These are phyloP conservation scores for Fusarium sacchari DNA, from an alignment of 2,329 filamentous ascomycete species.

Conservation along the genomic window DNA sequence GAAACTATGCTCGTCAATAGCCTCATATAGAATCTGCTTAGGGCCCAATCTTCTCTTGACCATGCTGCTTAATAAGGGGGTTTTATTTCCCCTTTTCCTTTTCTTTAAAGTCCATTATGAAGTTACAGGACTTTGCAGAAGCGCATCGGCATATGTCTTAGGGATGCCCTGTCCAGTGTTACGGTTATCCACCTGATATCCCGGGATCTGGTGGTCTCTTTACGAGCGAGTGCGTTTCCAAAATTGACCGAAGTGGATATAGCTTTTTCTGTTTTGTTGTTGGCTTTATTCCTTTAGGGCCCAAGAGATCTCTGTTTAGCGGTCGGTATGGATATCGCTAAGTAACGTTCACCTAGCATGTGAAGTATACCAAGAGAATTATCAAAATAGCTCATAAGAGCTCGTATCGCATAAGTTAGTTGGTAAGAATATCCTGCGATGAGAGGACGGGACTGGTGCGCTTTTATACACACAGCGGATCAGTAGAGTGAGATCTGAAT, in stretches of 20 bases:
- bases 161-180: neutral
- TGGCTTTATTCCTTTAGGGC: fast-evolving
- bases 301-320: fast-evolving
- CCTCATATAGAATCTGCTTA: neutral
- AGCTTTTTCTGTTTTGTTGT: neutral
- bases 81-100: neutral
- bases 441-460: neutral
- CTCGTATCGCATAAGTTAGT: neutral
- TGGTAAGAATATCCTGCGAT: neutral
- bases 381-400: neutral
- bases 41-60: neutral
- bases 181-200: neutral
- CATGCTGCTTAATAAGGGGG: fast-evolving
- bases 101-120: neutral
- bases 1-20: neutral
- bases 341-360: neutral
- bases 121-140: too few relatives aligned
- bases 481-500: neutral
- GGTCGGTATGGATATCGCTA: neutral
- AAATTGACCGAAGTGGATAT: neutral
- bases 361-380: neutral
- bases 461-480: too few relatives aligned
- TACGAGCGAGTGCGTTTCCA: neutral
- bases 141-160: neutral
- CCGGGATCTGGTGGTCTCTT: neutral